Base-by-base conservation (phyloP, 768 basidiomycete species). In the Amanita muscaria region DNA sequence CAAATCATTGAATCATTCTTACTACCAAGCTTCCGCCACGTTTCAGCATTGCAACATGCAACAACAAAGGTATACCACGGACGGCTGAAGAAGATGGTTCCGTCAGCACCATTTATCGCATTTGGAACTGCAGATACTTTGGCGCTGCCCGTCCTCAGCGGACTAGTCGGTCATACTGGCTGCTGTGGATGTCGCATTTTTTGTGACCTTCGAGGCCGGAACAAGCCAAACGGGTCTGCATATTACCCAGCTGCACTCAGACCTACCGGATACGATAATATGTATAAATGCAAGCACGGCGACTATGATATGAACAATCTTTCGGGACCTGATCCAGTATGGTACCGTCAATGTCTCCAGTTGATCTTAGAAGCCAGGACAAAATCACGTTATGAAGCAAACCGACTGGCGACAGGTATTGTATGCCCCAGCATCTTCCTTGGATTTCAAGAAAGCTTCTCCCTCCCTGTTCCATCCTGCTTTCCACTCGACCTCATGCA, bases 1-100 rank as follows among this genome's bases (percentile, higher is more conserved):
- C 63, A 63, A 23, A 52, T 51, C 23, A 32, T 60, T 0, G 59
- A 69, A n/a, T 66, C 60, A 0, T 67, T 64, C 43, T 31, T 62
- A 1, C 65, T 59, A 39, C 56, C 60, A 12, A 60, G 61, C 0
- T 41, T 69, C 5, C 55, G 59, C 39, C 67, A 69, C 47, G 36
- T 65, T 5, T 24, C 53, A 2, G 61, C 57, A 0, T 19, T 65
- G 5, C 59, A 65, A 23, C 42, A 40, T 8, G 52, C 53, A n/a
- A 54, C 53, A 5, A 37, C 62, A 0, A 21, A 2, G 1, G 37
- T 59, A 21, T 61, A 59, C 59, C 46, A 60, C 46, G 36, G 35
- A 6, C 7, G 12, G 7, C 27, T 29, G 12, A 6, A 29, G 27
- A 29, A 29, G 27, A 12, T 29, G 7, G n/a, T 36, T 6, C 6